phyloP scores from a whole-genome alignment of 768 basidiomycete genomes.

The Paxillus involutus region DNA sequence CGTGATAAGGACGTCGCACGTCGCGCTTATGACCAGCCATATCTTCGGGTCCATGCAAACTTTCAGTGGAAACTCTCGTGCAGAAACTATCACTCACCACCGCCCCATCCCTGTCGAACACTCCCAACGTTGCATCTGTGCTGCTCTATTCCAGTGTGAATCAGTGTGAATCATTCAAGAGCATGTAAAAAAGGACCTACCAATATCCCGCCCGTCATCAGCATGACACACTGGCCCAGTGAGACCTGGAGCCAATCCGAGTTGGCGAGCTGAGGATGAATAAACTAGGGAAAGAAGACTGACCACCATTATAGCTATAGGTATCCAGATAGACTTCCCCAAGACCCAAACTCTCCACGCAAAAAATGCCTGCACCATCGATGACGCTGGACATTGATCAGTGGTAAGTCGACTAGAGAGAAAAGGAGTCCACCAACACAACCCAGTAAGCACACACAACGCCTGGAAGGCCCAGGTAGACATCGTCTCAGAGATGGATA shows the following conservation, averaged over 20 bases:
- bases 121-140: background rate
- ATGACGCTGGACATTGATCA: conserved; percentile 2
- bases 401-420: background rate
- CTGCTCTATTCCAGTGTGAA: background rate
- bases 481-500: background rate
- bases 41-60: background rate
- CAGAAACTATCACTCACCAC: conserved; percentile 1
- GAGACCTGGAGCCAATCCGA: conserved; percentile 1
- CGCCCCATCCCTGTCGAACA: conserved; percentile 4
- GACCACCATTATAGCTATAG: conserved; percentile 1
- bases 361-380: conserved; percentile 6
- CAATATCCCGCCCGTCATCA: conserved; percentile 1
- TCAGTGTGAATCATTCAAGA: background rate
- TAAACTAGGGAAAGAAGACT: background rate
- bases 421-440: background rate
- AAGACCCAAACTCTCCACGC: conserved; percentile 10
- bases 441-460: conserved; percentile 8
- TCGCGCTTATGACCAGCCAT: conserved; percentile 12
- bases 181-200: background rate
- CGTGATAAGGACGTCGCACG: conserved; percentile 10
- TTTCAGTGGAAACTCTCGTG: background rate
- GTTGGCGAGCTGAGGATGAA: background rate
- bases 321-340: conserved; percentile 4
- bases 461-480: conserved; percentile 7
- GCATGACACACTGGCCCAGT: conserved; percentile 1